phyloP scores from a whole-genome alignment of 768 basidiomycete species.

The Lactifluus hygrophoroides region DNA sequence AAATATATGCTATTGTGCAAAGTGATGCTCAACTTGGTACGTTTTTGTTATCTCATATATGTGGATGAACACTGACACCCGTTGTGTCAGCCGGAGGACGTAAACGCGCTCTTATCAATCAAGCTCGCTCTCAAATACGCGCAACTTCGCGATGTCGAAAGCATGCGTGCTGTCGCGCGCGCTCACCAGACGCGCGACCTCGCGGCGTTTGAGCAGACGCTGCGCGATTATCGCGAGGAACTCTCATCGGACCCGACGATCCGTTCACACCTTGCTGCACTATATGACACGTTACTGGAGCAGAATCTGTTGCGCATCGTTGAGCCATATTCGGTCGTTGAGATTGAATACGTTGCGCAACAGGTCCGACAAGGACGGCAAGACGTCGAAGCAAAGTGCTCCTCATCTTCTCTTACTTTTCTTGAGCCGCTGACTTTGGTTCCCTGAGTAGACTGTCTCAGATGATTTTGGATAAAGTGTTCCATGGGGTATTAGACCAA shows the following conservation, averaged over 20 bases:
- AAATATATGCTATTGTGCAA: constrained; percentile 99
- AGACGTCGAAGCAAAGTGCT: constrained; percentile 86
- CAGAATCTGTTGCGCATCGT: constrained; percentile 94
- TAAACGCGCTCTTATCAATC: constrained; percentile 73
- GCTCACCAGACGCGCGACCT: constrained; percentile 91
- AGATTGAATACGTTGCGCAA: constrained; percentile 81
- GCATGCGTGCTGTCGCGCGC: constrained; percentile 89
- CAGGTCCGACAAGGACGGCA: constrained; percentile 81
- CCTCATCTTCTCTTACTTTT: constrained; percentile 13
- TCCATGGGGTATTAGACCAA: constrained; percentile 95
- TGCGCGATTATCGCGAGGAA: constrained; percentile 84
- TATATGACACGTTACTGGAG: constrained; percentile 94
- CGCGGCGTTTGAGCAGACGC: constrained; percentile 78
- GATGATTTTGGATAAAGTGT: constrained; percentile 95
- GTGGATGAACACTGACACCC: background rate
- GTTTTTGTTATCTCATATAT: constrained; percentile 24
- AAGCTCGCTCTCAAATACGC: constrained; percentile 88
- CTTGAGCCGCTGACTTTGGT: background rate
- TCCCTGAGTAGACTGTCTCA: constrained; percentile 66
- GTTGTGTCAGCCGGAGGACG: constrained; percentile 77
- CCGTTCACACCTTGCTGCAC: constrained; percentile 83
- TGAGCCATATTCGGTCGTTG: constrained; percentile 90
- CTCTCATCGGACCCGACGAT: constrained; percentile 94
- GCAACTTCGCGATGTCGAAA: constrained; percentile 81
- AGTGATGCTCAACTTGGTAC: constrained; percentile 90